Conservation (phyloP, 257 asterid species). For the Sherardia arvensis region DNA sequence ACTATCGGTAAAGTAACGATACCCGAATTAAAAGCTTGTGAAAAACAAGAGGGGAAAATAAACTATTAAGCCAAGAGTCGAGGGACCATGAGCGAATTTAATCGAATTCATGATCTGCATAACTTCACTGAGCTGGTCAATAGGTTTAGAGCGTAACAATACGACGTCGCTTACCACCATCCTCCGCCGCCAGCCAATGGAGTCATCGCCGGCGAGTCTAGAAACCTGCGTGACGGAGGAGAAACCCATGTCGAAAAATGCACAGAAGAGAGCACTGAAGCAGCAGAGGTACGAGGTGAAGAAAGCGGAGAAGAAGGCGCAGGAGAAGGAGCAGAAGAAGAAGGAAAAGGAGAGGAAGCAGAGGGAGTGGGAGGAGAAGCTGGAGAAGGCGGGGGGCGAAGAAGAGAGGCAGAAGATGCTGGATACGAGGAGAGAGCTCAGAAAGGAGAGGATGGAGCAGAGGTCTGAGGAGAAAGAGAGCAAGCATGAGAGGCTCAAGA, state of each 20-base stretch:
- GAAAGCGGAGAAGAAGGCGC: slow-evolving; percentile 81
- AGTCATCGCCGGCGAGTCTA: slow-evolving; percentile 28
- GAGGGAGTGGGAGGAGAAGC: slow-evolving; percentile 70
- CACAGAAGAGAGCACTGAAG: slow-evolving; percentile 67
- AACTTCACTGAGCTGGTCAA: background rate
- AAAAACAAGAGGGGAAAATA: too few relatives aligned
- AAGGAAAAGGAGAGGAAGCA: slow-evolving; percentile 70
- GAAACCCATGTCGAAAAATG: slow-evolving; percentile 54
- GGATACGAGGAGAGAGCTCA: slow-evolving; percentile 38
- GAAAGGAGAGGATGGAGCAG: slow-evolving; percentile 67
- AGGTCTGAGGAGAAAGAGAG: slow-evolving; percentile 49
- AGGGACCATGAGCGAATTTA: background rate
- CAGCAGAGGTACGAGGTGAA: slow-evolving; percentile 68
- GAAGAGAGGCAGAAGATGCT: slow-evolving; percentile 62
- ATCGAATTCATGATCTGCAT: background rate
- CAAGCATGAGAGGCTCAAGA: slow-evolving; percentile 50
- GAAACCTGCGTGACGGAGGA: slow-evolving; percentile 13
- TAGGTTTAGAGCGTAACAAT: background rate
- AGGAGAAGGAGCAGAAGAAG: slow-evolving; percentile 55
- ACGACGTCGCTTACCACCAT: background rate
- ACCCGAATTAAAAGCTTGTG: too few relatives aligned
- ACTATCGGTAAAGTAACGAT: too few relatives aligned
- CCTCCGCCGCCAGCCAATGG: slow-evolving; percentile 9
- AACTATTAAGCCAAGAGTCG: background rate
- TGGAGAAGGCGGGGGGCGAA: slow-evolving; percentile 32